These are phyloP conservation scores for Lathyrus oleraceus DNA, from an alignment of 306 rosid genomes.

Conservation along the genomic window DNA sequence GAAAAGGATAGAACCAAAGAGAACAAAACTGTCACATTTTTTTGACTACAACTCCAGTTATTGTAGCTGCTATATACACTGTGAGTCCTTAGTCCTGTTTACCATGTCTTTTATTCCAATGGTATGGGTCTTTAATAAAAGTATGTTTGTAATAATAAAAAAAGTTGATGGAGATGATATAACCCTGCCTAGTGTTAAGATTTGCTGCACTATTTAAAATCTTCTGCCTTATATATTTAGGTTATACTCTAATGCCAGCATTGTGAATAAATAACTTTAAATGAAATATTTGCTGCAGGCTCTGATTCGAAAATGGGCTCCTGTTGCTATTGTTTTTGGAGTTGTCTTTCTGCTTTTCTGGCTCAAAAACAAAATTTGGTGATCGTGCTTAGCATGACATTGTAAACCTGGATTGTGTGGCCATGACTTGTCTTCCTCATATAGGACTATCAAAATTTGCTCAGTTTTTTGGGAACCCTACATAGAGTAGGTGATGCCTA, in stretches of 20 bases:
- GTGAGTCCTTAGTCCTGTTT: background rate
- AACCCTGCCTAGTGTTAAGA: background rate
- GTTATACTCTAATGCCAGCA: background rate
- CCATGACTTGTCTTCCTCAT: conserved; percentile 32
- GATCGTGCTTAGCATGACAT: conserved; percentile 42
- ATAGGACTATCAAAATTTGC: conserved; percentile 28
- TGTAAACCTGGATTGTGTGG: conserved; percentile 21
- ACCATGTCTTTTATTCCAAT: background rate
- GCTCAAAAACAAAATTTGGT: conserved; percentile 88
- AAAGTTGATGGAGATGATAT: conserved; percentile 7
- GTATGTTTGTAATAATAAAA: background rate
- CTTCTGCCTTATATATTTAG: conserved; percentile 28
- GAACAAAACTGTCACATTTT: background rate
- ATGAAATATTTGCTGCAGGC: conserved; percentile 57
- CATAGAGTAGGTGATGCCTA: conserved; percentile 25
- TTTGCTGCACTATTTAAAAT: conserved; percentile 10
- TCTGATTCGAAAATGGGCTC: conserved; percentile 91
- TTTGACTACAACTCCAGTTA: background rate
- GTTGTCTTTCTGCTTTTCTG: conserved; percentile 97
- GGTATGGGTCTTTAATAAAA: conserved; percentile 4
- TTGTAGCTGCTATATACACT: background rate
- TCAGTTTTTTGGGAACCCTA: conserved; percentile 23
- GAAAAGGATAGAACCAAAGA: background rate
- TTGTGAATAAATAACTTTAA: conserved; percentile 33
- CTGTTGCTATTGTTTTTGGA: conserved; percentile 96